Evolutionary conservation across 306 rosid genomes (phyloP), one percentile per base, ranked within the genome.

Genomic region (Vicia sativa): DNA sequence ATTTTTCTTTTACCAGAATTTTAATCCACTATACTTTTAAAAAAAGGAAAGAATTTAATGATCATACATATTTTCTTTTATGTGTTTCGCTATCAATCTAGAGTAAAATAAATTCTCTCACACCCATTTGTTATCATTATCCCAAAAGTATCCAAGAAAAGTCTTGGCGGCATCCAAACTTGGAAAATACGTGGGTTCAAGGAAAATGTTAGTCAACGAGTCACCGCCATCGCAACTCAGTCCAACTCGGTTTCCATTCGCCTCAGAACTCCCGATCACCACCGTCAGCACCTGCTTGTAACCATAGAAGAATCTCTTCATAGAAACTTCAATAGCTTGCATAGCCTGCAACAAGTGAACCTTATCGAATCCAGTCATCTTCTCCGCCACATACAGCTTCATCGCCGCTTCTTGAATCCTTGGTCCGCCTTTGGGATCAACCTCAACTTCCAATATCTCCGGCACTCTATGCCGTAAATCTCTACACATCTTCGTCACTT

Each of bases 141-240:
- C 83, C 83, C 83, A 80, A 35, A 70, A 28, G 26, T 87, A 85
- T 0, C 91, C 92, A 2, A 92, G 81, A 44, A 92, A 92, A 5
- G 98, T 89, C 91, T 89, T 92, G 0, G 96, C 98, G 0, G 98
- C 96, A 9, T 92, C 98, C 84, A 92, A 78, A 35, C 98, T 92
- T 28, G 98, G 98, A 55, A 85, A 92, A 49, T 92, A 92, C 0
- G 98, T 89, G 5, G 98, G 92, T 65, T 92, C 92, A 8, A 89
- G 73, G 46, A 84, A 92, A 56, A 92, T 76, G 68, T 77, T 89
- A 79, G 85, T 89, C 84, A 92, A 81, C 76, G 90, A 75, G 81
- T 92, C 96, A n/a, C 77, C 78, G 37, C 82, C 80, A 12, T 79
- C 90, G 3, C 77, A 74, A 55, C 79, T 67, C 79, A 81, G 10